phyloP scores from a whole-genome alignment of 2,329 filamentous ascomycete genomes.

The Penicillium sclerotigenum region DNA sequence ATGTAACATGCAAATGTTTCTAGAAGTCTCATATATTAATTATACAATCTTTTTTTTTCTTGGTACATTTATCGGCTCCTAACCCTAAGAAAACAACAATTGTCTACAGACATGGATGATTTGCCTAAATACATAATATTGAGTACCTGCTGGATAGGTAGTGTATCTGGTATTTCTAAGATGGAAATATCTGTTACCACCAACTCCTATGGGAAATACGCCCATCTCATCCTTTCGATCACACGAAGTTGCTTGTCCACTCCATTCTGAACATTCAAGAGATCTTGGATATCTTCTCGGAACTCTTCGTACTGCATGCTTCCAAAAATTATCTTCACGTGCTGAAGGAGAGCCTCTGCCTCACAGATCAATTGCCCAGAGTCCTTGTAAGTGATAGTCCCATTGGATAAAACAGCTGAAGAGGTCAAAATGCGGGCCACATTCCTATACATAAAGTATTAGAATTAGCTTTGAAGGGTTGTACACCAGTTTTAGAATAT shows the following conservation, averaged over 20 bases:
- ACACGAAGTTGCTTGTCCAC: conserved; percentile 75
- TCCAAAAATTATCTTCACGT: conserved; percentile 67
- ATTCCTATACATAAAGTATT: conserved; percentile 51
- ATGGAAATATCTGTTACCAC: background rate
- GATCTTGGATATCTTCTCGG: conserved; percentile 78
- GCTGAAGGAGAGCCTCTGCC: conserved; percentile 73
- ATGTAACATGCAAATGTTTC: no score
- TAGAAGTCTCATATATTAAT: background rate
- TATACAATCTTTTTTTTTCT: no score
- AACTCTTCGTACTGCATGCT: conserved; percentile 77
- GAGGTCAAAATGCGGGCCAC: conserved; percentile 77
- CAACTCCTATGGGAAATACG: conserved; percentile 72
- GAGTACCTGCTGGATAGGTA: background rate
- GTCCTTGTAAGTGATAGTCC: conserved; percentile 82
- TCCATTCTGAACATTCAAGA: conserved; percentile 75
- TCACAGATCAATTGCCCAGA: conserved; percentile 88
- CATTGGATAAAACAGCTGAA: conserved; percentile 63
- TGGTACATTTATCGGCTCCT: background rate
- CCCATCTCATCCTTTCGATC: conserved; percentile 82
- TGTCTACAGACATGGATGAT: background rate
- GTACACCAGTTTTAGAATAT: background rate
- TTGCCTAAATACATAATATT: no score
- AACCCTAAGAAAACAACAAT: background rate
- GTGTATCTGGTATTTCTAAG: background rate
- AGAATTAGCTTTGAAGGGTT: background rate